These are phyloP conservation scores for Telfairia occidentalis DNA, from an alignment of 331 rosid genomes.

Conservation along the genomic window DNA sequence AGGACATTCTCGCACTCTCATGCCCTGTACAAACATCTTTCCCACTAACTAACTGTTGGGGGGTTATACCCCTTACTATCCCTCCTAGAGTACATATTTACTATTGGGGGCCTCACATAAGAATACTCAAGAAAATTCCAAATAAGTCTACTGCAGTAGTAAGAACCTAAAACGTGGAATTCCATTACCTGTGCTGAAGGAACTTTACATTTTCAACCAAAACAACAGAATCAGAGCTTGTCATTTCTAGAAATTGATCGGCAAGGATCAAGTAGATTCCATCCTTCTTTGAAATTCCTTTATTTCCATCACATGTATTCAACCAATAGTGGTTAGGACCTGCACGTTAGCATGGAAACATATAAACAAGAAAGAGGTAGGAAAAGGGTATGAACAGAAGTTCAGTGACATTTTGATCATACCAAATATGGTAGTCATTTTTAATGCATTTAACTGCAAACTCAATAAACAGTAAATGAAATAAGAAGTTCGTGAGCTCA, in stretches of 20 bases:
- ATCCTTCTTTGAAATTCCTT: conserved; percentile 22
- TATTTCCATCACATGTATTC: conserved; percentile 36
- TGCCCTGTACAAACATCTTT: no score
- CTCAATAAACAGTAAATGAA: background rate
- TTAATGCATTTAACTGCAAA: background rate
- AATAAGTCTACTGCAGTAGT: background rate
- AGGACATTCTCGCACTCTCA: no score
- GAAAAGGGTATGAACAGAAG: background rate
- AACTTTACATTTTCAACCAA: conserved; percentile 48
- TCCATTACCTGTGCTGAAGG: conserved; percentile 57
- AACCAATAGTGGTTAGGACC: conserved; percentile 77
- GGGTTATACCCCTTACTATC: no score
- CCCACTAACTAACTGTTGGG: no score
- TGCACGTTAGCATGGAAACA: conserved; percentile 27
- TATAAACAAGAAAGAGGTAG: background rate
- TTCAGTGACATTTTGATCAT: background rate
- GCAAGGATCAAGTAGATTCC: conserved; percentile 56
- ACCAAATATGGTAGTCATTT: background rate
- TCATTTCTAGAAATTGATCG: conserved; percentile 29
- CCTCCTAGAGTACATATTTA: no score
- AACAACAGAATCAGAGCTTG: conserved; percentile 9
- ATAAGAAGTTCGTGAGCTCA: background rate
- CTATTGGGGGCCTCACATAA: no score
- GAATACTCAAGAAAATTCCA: background rate
- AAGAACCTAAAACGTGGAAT: background rate